Percentiles rank a stretch among this genome's conserved stretches.
phyloP scores from a whole-genome alignment of 805 yeast species.

The Wickerhamomyces xylosicus region DNA sequence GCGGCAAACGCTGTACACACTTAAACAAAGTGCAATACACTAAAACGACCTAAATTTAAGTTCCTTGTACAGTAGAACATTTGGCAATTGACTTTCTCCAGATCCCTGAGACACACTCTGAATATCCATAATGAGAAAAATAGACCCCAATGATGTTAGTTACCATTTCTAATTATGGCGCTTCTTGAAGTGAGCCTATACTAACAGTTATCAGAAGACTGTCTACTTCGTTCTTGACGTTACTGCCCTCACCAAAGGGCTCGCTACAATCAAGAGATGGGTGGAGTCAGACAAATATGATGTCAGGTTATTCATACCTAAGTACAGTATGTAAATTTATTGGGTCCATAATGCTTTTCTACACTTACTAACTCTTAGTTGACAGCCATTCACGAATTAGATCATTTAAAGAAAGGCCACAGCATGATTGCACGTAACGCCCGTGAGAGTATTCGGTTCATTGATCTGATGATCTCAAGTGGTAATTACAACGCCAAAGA shows the following conservation, averaged over 20 bases:
- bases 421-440: constrained; percentile 55
- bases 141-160: too few relatives aligned
- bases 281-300: constrained; percentile 25
- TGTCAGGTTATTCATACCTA: constrained; percentile 38
- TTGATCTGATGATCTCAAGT: constrained; percentile 31
- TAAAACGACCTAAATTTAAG: too few relatives aligned
- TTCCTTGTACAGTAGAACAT: too few relatives aligned
- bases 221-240: constrained; percentile 31
- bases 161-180: too few relatives aligned
- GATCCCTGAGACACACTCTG: too few relatives aligned
- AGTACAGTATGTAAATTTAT: constrained; percentile 24
- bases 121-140: too few relatives aligned
- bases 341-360: not conserved
- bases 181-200: too few relatives aligned
- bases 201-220: not conserved
- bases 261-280: constrained; percentile 63
- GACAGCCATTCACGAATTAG: constrained; percentile 43
- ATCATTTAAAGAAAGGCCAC: constrained; percentile 42
- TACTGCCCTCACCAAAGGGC: constrained; percentile 56
- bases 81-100: too few relatives aligned
- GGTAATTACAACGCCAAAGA: constrained; percentile 11
- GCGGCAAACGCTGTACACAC: too few relatives aligned
- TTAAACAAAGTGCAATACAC: too few relatives aligned
- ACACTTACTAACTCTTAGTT: not conserved
- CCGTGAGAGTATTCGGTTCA: constrained; percentile 50